Evolutionary conservation across 176 grass and related monocot genomes (phyloP), one percentile per base, ranked within the genome.

Genomic region (Bonia amplexicaulis): DNA sequence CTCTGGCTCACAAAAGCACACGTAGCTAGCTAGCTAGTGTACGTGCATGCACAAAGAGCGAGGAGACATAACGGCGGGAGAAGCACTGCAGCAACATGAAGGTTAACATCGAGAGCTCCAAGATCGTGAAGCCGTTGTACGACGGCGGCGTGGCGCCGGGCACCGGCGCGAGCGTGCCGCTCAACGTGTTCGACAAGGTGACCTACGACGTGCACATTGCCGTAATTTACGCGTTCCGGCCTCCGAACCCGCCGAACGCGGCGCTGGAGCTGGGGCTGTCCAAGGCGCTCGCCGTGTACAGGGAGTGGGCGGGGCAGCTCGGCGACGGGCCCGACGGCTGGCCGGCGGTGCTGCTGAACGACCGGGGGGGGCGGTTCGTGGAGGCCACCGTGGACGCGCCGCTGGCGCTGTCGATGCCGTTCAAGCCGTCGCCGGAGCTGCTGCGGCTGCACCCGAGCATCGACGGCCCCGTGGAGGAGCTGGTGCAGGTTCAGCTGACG

Each of bases 171-270:
- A 74, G 29, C 66, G 68, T 92, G 59, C 80, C 85, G n/a, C 85
- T 97, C 4, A 92, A 26, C 81, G 82, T 88, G 66, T 82, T 97
- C 78, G 92, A 97, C 76, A 91, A 10, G 87, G 87, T 92, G 31
- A 94, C 89, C 1, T 91, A 93, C 84, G 68, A 85, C 69, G 80
- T 39, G 27, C 90, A 92, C 75, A 58, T 97, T 15, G 94, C 94
- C 58, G 29, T 93, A 17, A 94, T 94, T 90, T 96, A 91, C 54
- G 91, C 88, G 44, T 96, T 96, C 87, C 83, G 59, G 48, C 89
- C 94, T 46, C 92, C 94, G 19, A 87, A 35, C 41, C 90, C 88
- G 2, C 69, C 90, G 6, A 94, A 87, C 80, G 66, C 75, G 31
- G 69, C 27, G 47, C 78, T 94, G 52, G 82, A 84, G 74, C 41